Base-by-base conservation (phyloP, 202 grass and related monocot species). In the Carex sylvatica region DNA sequence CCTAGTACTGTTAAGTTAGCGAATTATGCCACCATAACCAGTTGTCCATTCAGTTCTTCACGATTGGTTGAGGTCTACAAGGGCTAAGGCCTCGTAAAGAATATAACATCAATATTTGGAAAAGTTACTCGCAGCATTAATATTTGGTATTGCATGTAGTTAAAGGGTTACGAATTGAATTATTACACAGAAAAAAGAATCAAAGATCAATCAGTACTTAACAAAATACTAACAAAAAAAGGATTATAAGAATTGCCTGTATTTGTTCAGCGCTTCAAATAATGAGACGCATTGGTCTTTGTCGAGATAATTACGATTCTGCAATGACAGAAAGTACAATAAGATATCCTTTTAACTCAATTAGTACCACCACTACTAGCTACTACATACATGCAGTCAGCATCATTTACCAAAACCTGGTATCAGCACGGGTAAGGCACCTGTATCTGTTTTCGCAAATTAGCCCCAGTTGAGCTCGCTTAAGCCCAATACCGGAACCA, bases 231-330 rank as follows among this genome's bases (percentile, higher is more conserved):
- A 10, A 78, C 28, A 60, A 22, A 85, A 74, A 85, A 86, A 65
- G 73, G 73, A 83, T 61, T 52, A 68, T 51, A 84, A 63, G 3
- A 84, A 78, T 44, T 77, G 19, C 95, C 95, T 91, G 80, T 98
- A 98, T 79, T 90, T 94, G 80, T 93, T 98, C 51, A 98, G 86
- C 88, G 93, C 92, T 73, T 89, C 91, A 85, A 98, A 93, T 73
- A 98, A 91, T 73, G 73, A 92, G 72, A 91, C 44, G 77, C 89
- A 98, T 12, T 98, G 92, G 60, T 91, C 79, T 62, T 87, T 93
- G 89, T 98, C 88, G 74, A 98, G 85, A 86, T 88, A 91, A 11
- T 89, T 92, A 46, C 80, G 87, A 65, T 61, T 64, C 92, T 98
- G 87, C 83, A 74, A 36, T 87, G 63, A 68, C 70, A 74, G 46